Percentiles rank a stretch among this genome's conserved stretches.
Conservation (phyloP, 257 asterid genomes). For the Coffea eugenioides region DNA sequence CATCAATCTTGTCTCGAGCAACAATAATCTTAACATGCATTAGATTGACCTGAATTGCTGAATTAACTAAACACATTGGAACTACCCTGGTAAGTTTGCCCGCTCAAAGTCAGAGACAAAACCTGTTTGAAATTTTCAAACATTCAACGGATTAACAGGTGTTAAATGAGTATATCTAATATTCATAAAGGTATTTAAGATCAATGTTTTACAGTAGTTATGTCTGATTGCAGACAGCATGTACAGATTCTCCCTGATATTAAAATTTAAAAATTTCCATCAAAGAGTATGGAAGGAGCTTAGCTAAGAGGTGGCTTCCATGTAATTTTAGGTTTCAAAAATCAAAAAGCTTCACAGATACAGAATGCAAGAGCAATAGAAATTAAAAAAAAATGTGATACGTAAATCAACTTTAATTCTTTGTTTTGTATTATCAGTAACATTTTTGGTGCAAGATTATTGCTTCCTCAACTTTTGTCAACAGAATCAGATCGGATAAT, state of each 20-base stretch:
- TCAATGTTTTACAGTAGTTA: no score
- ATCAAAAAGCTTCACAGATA: not conserved
- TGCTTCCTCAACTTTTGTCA: constrained; percentile 1
- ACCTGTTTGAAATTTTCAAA: not conserved
- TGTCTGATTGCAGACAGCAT: not conserved
- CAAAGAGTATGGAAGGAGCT: not conserved
- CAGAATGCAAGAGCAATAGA: not conserved
- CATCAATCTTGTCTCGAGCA: not conserved
- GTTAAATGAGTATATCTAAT: not conserved
- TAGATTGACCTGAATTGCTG: not conserved
- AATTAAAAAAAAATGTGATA: not conserved
- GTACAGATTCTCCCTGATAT: not conserved
- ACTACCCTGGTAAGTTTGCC: not conserved
- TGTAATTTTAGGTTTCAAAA: not conserved
- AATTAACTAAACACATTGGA: not conserved
- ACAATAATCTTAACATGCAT: not conserved
- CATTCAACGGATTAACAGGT: not conserved
- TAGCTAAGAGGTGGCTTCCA: not conserved
- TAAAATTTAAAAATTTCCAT: not conserved
- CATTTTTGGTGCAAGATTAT: not conserved
- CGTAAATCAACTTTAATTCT: not conserved
- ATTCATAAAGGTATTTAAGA: not conserved
- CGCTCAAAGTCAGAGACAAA: not conserved
- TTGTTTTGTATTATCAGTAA: not conserved
- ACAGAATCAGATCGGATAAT: not conserved